Percentiles rank a stretch among this genome's conserved stretches.
Evolutionary conservation across 352 stramenopile genomes (phyloP).

Genomic region (Thalassiosira hispida): DNA sequence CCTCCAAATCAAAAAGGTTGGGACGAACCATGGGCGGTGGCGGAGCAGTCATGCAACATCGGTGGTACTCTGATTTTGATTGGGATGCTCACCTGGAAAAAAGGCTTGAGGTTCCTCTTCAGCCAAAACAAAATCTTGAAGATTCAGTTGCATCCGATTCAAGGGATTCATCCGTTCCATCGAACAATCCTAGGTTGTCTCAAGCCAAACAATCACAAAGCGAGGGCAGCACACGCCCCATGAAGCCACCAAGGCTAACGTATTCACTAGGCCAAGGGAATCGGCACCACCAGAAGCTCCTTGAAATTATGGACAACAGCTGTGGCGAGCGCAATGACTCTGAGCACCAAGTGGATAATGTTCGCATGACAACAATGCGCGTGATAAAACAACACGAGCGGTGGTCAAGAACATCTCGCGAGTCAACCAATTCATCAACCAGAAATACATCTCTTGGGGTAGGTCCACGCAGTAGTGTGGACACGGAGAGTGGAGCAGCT

Average conservation of each 20-base stretch:
- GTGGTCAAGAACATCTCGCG: constrained; percentile 41
- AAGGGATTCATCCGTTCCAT: constrained; percentile 22
- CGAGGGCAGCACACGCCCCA: neutral
- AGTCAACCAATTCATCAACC: constrained; percentile 44
- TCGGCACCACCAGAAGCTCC: constrained; percentile 59
- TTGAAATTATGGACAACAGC: constrained; percentile 60
- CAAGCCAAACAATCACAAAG: neutral
- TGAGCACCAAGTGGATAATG: constrained; percentile 29
- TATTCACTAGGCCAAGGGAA: constrained; percentile 63
- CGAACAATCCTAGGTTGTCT: neutral
- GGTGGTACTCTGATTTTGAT: constrained; percentile 89
- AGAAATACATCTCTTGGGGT: constrained; percentile 50
- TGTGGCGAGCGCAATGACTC: constrained; percentile 14
- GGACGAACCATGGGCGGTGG: constrained; percentile 89
- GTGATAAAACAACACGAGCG: constrained; percentile 58
- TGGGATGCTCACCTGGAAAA: constrained; percentile 87
- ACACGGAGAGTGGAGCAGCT: constrained; percentile 36
- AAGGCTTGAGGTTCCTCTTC: constrained; percentile 50
- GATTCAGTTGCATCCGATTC: constrained; percentile 30
- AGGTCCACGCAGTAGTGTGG: constrained; percentile 25
- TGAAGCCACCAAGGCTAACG: constrained; percentile 41
- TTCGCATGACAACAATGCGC: constrained; percentile 57
- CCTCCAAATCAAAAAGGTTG: constrained; percentile 89
- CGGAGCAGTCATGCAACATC: constrained; percentile 88
- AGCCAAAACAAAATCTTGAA: constrained; percentile 36